These are phyloP conservation scores for Trichoderma oligosporum DNA, from an alignment of 2,329 filamentous ascomycete genomes.

Conservation along the genomic window DNA sequence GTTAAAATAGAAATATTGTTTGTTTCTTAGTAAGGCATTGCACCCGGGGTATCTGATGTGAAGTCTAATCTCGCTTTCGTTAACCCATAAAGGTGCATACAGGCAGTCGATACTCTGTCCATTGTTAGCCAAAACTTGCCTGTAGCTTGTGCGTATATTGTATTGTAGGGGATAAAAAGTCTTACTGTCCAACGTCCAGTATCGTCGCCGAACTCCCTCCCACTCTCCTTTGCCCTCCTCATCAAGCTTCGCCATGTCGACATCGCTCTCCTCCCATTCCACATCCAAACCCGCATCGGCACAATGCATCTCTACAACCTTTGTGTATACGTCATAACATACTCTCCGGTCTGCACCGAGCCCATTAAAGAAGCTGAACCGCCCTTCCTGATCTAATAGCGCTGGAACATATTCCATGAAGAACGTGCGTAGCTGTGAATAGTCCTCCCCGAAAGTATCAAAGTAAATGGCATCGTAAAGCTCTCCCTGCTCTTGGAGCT, in stretches of 20 bases:
- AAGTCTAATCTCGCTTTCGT: slow-evolving; percentile 22
- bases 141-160: no score
- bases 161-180: slow-evolving; percentile 24
- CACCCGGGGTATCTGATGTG: slow-evolving; percentile 13
- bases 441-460: slow-evolving; percentile 95
- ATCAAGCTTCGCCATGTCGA: slow-evolving; percentile 64
- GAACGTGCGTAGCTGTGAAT: slow-evolving; percentile 77
- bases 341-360: slow-evolving; percentile 88
- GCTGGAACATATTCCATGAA: slow-evolving; percentile 84
- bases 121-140: slow-evolving; percentile 28
- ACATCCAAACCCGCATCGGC: slow-evolving; percentile 86
- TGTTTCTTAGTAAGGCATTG: not conserved
- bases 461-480: slow-evolving; percentile 90
- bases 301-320: slow-evolving; percentile 86
- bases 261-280: slow-evolving; percentile 74
- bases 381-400: slow-evolving; percentile 66
- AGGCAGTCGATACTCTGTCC: slow-evolving; percentile 65
- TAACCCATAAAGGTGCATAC: slow-evolving; percentile 70
- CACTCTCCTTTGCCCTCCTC: slow-evolving; percentile 70
- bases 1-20: slow-evolving; percentile 12
- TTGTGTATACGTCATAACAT: slow-evolving; percentile 94
- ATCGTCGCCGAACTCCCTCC: slow-evolving; percentile 81
- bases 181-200: slow-evolving; percentile 79
- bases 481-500: slow-evolving; percentile 63
- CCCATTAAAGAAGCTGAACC: slow-evolving; percentile 86